Evolutionary conservation across 352 stramenopile genomes (phyloP), one percentile per base, ranked within the genome.

Genomic region (Pythium dissimile): DNA sequence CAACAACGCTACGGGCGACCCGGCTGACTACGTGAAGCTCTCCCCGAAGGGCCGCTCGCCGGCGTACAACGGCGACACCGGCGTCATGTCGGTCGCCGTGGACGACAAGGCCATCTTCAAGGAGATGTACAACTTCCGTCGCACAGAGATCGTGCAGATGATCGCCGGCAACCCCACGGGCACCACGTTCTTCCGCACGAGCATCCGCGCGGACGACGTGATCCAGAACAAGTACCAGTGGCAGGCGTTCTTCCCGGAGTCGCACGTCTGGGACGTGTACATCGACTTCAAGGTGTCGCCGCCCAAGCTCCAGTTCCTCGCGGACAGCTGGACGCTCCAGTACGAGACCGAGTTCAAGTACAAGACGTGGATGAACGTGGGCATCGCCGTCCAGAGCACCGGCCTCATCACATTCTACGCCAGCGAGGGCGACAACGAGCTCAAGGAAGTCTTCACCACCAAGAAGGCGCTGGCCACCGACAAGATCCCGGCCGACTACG

Each of bases 101-200:
- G 58, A 74, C 30, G 58, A 70, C 30, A 44, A 57, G 26, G 53
- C 66, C 31, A 60, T 74, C 41, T 74, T 65, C 54, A 52, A 54
- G 18, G 45, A 45, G 23, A 60, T 69, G 54, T 47, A 27, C 27
- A 71, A 60, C 27, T 70, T 67, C 26, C 62, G 66, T 20, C 66
- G 66, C 31, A 68, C 66, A 2, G 66, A 73, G 32, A 34, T 73
- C 35, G 61, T 73, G 55, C 58, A 72, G 58, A 59, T 69, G 28
- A 43, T 77, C 50, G 62, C 53, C 8, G 61, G 60, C 23, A 73
- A 67, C 55, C 46, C 59, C 2, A 54, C 41, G 18, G 64, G 62
- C 43, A 71, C 57, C 15, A 76, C 68, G 20, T 76, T 71, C 61
- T 71, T 76, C 54, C 65, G 68, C 20, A 62, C 65, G 16, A 56